These are phyloP conservation scores for Phytophthora macrochlamydospora DNA, from an alignment of 352 stramenopile species.

Conservation along the genomic window DNA sequence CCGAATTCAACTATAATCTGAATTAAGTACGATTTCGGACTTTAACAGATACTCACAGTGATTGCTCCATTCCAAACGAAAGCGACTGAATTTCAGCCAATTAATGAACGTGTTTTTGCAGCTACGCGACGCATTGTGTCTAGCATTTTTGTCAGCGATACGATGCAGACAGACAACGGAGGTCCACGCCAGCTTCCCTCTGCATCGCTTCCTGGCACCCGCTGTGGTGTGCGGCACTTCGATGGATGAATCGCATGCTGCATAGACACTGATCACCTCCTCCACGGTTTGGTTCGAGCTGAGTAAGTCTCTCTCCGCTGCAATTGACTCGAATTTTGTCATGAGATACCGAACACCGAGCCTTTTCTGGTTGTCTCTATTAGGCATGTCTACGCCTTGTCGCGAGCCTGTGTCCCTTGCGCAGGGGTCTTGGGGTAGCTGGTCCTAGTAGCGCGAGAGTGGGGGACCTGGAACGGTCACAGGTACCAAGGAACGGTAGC, in stretches of 20 bases:
- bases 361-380: conserved; percentile 12
- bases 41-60: too few species aligned
- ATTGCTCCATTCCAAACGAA: too few species aligned
- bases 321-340: conserved; percentile 15
- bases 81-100: too few species aligned
- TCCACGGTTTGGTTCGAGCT: background rate
- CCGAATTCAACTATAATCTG: too few species aligned
- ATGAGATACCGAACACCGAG: conserved; percentile 18
- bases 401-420: too few species aligned
- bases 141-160: conserved; percentile 3
- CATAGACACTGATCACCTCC: background rate
- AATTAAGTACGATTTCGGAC: too few species aligned
- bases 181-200: conserved; percentile 11
- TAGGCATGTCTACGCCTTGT: conserved; percentile 14
- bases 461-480: too few species aligned
- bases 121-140: too few species aligned
- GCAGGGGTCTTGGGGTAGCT: too few species aligned
- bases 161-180: conserved; percentile 7
- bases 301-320: conserved; percentile 10
- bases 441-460: too few species aligned
- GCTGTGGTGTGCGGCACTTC: conserved; percentile 3
- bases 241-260: conserved; percentile 1
- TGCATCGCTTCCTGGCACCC: conserved; percentile 6
- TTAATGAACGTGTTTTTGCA: too few species aligned
- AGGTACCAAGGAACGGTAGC: too few species aligned